phyloP scores from a whole-genome alignment of 768 basidiomycete species.

The Erythrobasidium yunnanense region DNA sequence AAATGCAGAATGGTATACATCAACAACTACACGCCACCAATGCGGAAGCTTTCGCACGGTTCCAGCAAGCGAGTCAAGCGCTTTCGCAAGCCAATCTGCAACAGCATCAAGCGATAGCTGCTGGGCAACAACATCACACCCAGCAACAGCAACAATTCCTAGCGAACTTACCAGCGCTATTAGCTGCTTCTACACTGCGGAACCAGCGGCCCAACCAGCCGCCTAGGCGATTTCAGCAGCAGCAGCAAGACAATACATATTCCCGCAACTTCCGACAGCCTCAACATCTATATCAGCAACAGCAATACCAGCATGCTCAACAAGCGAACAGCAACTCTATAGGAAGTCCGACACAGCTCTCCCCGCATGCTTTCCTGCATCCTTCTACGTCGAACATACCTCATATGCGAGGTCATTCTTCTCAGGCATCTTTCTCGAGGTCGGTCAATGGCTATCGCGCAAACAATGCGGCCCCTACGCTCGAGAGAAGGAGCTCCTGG shows the following conservation, averaged over 20 bases:
- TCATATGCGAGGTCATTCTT: not conserved
- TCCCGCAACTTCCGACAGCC: not conserved
- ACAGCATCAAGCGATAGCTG: conserved; percentile 7
- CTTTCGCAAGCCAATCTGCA: not conserved
- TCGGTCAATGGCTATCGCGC: not conserved
- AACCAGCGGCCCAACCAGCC: not conserved
- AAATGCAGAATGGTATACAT: not conserved
- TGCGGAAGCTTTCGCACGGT: conserved; percentile 18
- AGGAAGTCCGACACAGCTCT: not conserved
- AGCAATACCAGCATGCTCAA: conserved; percentile 2
- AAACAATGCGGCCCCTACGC: not conserved
- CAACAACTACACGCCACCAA: not conserved
- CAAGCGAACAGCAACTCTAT: not conserved
- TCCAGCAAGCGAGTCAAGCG: conserved; percentile 13
- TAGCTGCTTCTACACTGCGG: not conserved
- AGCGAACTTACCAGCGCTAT: not conserved
- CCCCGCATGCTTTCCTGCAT: not conserved
- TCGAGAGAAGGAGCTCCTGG: conserved; percentile 28
- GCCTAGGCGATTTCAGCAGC: conserved; percentile 19
- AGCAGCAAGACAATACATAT: not conserved
- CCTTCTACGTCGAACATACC: not conserved
- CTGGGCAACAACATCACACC: not conserved
- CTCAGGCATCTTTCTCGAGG: not conserved
- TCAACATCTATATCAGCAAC: conserved; percentile 1
- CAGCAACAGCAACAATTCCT: conserved; percentile 9